phyloP scores from a whole-genome alignment of 768 basidiomycete species.

The Phaeotremella fagi region DNA sequence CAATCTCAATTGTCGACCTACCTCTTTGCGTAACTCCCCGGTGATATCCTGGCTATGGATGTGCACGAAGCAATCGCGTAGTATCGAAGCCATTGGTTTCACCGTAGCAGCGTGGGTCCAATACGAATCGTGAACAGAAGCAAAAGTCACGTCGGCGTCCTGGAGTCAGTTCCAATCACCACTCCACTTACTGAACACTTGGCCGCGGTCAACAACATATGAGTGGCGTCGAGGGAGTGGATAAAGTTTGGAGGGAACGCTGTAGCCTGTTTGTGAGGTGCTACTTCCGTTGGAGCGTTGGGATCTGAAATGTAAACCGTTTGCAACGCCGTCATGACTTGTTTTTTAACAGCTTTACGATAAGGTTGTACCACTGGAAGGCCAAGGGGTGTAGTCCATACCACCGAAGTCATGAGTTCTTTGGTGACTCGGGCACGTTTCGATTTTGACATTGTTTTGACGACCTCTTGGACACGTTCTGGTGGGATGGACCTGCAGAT shows the following conservation, averaged over 20 bases:
- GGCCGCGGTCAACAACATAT: conserved; percentile 95
- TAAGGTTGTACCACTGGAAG: conserved; percentile 96
- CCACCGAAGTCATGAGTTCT: conserved; percentile 91
- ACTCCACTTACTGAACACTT: conserved; percentile 60
- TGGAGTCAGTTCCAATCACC: conserved; percentile 42
- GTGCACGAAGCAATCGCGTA: conserved; percentile 88
- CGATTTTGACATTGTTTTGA: background rate
- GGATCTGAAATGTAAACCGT: conserved; percentile 88
- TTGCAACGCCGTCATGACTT: conserved; percentile 77
- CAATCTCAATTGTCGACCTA: conserved; percentile 46
- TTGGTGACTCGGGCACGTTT: conserved; percentile 57
- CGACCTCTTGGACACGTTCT: conserved; percentile 49
- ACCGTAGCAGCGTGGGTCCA: conserved; percentile 92
- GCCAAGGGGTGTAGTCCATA: conserved; percentile 95
- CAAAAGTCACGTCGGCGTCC: conserved; percentile 74
- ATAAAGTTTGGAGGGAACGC: conserved; percentile 99
- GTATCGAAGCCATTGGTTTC: conserved; percentile 79
- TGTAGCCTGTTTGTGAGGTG: conserved; percentile 78
- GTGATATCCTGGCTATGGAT: conserved; percentile 86
- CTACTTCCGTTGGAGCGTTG: conserved; percentile 70
- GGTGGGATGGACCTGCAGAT: conserved; percentile 81
- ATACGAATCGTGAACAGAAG: conserved; percentile 97
- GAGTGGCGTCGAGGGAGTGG: conserved; percentile 93
- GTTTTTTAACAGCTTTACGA: conserved; percentile 72
- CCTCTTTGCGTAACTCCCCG: conserved; percentile 66